Conservation (phyloP, 345 rosid genomes). For the Salix dunnii region DNA sequence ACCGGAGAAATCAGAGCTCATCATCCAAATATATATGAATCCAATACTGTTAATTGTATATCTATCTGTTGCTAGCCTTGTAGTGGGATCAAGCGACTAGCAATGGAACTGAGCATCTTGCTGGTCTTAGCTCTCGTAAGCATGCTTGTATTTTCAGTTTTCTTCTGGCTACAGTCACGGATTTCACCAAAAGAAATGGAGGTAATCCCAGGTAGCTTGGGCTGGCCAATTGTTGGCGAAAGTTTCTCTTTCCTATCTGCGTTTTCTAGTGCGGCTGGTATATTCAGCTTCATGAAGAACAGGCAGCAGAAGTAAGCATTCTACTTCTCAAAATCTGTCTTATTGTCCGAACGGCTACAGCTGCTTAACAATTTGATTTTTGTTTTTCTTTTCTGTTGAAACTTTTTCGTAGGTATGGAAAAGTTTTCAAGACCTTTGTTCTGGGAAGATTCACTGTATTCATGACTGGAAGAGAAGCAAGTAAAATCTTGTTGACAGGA, state of each 20-base stretch:
- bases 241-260: constrained; percentile 53
- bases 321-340: neutral
- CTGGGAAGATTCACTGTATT: constrained; percentile 55
- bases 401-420: constrained; percentile 43
- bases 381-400: neutral
- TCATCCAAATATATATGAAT: neutral
- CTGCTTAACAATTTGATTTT: neutral
- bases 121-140: constrained; percentile 23
- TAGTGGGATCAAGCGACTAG: neutral
- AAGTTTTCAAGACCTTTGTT: constrained; percentile 54
- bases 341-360: too few species aligned
- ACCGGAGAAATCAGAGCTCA: neutral
- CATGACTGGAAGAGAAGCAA: constrained; percentile 68
- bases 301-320: constrained; percentile 50
- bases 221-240: constrained; percentile 64
- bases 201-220: constrained; percentile 50
- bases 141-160: constrained; percentile 23
- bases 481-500: constrained; percentile 61
- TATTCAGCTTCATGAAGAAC: constrained; percentile 50
- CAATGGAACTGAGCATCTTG: constrained; percentile 45
- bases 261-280: constrained; percentile 55
- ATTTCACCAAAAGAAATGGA: constrained; percentile 55
- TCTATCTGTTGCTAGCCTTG: neutral
- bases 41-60: neutral
- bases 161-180: constrained; percentile 26